Evolutionary conservation across 257 asterid species (phyloP), one percentile per base, ranked within the genome.

Genomic region (Salvia miltiorrhiza): DNA sequence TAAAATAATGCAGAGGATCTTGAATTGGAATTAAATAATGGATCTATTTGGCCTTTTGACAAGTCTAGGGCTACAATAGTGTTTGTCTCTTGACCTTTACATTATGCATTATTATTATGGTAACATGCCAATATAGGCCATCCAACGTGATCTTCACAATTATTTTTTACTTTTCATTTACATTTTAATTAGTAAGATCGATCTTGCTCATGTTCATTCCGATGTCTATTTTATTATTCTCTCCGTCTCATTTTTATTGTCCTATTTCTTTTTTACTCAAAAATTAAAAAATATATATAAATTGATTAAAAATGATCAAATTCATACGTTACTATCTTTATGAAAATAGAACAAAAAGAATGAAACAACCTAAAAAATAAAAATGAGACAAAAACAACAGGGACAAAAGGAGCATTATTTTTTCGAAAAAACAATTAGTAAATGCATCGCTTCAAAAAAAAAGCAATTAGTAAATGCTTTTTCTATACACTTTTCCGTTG

Each of bases 21-120:
- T 56, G 24, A 62, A 30, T 13, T 64, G 2, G 5, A 41, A 65
- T 70, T 17, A 66, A 69, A 52, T 26, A 61, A 7, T 57, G 23
- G 63, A 70, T 50, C 43, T 21, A 24, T 78, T 52, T 74, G 83
- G 69, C 80, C 40, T 75, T 78, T 74, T 65, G 61, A 47, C 35
- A 44, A 43, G 40, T 39, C 63, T 41, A 78, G 45, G 45, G 83
- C 60, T 70, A 47, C 54, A 21, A 0, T 43, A 56, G 52, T 45
- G 19, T 33, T 43, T 72, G 74, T 19, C 71, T 16, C 57, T 74
- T 70, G 48, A 70, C 67, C 63, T 68, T 37, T 65, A 41, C 32
- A 43, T 21, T 4, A 2, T 28, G 4, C 1, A 30, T 30, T 30
- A 30, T 30, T 61, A 43, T 67, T 67, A 12, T 20, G 57, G 37